A percentile compares a stretch with the other conserved stretches of the same genome.
Evolutionary conservation across 2,329 filamentous ascomycete species (phyloP).

Genomic region (Pseudogymnoascus sp.): DNA sequence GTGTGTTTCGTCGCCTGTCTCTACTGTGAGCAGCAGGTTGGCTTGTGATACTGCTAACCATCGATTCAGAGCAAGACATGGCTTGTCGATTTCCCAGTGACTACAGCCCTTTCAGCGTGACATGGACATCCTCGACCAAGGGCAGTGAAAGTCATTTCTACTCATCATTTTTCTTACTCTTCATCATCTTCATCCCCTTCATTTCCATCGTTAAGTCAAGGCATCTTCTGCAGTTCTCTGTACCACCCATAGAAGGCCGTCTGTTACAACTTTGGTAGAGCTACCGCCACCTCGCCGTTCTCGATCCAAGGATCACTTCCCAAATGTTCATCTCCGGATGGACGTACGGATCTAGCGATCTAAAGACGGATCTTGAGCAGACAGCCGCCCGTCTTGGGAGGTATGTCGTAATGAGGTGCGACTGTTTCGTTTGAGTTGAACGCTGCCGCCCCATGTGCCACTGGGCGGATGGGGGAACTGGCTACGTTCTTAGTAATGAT

Average conservation of each 20-base stretch:
- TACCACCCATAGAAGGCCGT: constrained; percentile 64
- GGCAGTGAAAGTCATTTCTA: constrained; percentile 4
- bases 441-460: constrained; percentile 47
- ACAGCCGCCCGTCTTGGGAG: constrained; percentile 79
- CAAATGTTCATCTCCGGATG: constrained; percentile 12
- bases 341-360: background rate
- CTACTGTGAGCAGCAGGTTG: background rate
- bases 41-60: background rate
- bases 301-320: constrained; percentile 38
- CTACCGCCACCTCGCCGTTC: constrained; percentile 58
- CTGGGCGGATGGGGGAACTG: constrained; percentile 35
- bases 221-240: constrained; percentile 55
- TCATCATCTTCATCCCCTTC: constrained; percentile 12
- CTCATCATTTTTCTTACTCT: constrained; percentile 13
- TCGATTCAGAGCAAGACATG: background rate
- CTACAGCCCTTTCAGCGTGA: background rate
- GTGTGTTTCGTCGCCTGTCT: constrained; percentile 11
- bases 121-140: background rate
- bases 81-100: background rate
- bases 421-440: constrained; percentile 98
- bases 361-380: constrained; percentile 50
- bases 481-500: constrained; percentile 98
- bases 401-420: constrained; percentile 58
- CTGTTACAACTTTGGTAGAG: constrained; percentile 99
- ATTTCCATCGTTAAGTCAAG: constrained; percentile 74